phyloP scores from a whole-genome alignment of 441 rosid genomes.

The Biscutella laevigata region DNA sequence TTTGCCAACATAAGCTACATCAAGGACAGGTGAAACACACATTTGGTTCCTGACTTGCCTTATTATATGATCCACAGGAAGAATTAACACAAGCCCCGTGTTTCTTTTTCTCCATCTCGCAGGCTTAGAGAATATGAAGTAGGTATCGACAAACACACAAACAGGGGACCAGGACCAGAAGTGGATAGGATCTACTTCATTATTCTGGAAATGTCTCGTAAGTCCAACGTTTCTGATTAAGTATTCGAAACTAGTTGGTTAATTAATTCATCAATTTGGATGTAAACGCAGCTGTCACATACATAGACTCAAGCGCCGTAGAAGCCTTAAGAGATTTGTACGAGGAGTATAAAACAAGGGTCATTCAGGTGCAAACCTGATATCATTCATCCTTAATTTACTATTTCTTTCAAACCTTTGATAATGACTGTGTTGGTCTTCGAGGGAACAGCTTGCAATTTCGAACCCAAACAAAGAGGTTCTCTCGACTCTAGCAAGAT shows the following conservation, averaged over 20 bases:
- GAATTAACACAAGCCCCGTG: background rate
- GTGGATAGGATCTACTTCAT: conserved; percentile 72
- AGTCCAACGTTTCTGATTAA: conserved; percentile 26
- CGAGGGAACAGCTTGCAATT: conserved; percentile 56
- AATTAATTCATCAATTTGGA: background rate
- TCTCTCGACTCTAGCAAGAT: conserved; percentile 56
- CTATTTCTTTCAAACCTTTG: background rate
- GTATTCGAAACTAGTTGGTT: background rate
- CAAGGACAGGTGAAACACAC: conserved; percentile 60
- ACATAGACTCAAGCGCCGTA: conserved; percentile 29
- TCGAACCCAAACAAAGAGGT: conserved; percentile 84
- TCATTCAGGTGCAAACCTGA: conserved; percentile 17
- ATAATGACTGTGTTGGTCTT: background rate
- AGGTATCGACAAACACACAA: conserved; percentile 49
- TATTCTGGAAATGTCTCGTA: conserved; percentile 92
- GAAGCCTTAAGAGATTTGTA: conserved; percentile 26
- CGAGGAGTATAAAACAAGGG: conserved; percentile 27
- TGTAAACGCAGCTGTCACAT: conserved; percentile 22
- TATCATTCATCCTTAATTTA: background rate
- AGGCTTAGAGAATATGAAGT: conserved; percentile 81
- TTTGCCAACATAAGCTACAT: conserved; percentile 93
- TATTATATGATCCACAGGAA: conserved; percentile 22
- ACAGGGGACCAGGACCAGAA: conserved; percentile 72
- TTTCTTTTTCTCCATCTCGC: conserved; percentile 20
- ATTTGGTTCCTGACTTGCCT: conserved; percentile 49